A percentile compares a stretch with the other conserved stretches of the same genome.
phyloP scores from a whole-genome alignment of 257 asterid species.

The Primulina tabacum region DNA sequence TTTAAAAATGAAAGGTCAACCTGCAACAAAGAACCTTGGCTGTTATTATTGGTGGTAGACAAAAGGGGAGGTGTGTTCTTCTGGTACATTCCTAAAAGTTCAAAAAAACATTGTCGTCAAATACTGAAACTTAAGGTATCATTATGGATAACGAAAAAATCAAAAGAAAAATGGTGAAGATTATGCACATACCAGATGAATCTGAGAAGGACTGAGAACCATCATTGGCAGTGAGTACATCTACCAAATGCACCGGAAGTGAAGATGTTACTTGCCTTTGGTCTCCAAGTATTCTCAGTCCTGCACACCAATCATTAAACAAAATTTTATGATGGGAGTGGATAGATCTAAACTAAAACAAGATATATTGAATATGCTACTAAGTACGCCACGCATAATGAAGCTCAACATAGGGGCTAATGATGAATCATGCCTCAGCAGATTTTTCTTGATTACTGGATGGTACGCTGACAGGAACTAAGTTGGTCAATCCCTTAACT shows the following conservation, averaged over 20 bases:
- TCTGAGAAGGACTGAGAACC: slow-evolving; percentile 58
- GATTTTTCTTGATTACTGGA: not conserved
- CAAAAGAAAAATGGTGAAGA: slow-evolving; percentile 8
- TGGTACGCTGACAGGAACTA: slow-evolving; percentile 10
- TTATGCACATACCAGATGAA: slow-evolving; percentile 56
- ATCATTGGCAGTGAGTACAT: slow-evolving; percentile 55
- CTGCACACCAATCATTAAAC: slow-evolving; percentile 31
- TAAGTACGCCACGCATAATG: not conserved
- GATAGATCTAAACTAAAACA: slow-evolving; percentile 11
- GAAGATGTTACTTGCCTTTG: slow-evolving; percentile 78
- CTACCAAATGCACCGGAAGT: slow-evolving; percentile 87
- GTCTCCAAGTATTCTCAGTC: slow-evolving; percentile 75
- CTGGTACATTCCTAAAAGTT: slow-evolving; percentile 67
- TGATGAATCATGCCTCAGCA: not conserved
- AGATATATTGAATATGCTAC: not conserved
- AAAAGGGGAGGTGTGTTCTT: slow-evolving; percentile 80
- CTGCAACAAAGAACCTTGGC: slow-evolving; percentile 68
- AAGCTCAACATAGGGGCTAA: not conserved
- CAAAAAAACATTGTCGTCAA: slow-evolving; percentile 23
- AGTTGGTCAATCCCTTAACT: not conserved
- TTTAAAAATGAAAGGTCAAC: slow-evolving; percentile 35
- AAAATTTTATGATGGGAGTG: not conserved
- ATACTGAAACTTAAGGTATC: slow-evolving; percentile 15
- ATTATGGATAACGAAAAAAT: slow-evolving; percentile 11
- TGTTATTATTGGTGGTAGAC: slow-evolving; percentile 54